Evolutionary conservation across 441 rosid genomes (phyloP).

Genomic region (Brassica balearica): DNA sequence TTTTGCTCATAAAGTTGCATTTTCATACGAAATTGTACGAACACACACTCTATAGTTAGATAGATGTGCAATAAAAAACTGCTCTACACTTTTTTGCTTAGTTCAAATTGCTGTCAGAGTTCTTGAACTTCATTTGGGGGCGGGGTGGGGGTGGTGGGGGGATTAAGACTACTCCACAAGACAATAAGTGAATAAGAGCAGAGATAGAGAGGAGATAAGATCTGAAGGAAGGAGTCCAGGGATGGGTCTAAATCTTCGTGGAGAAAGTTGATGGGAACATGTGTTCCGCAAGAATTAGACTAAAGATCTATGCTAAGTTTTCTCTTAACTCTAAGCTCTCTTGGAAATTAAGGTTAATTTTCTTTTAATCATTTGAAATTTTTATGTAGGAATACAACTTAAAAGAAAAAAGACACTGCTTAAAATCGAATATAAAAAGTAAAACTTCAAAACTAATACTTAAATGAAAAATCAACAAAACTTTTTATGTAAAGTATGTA

Average conservation of each 20-base stretch:
- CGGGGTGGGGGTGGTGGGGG: neutral
- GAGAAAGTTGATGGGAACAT: slow-evolving; percentile 38
- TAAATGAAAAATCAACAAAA: neutral
- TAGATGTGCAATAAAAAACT: slow-evolving; percentile 23
- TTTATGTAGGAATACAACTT: neutral
- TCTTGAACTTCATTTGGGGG: slow-evolving; percentile 23
- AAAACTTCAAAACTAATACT: neutral
- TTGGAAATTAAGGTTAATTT: neutral
- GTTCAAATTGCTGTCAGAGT: slow-evolving; percentile 32
- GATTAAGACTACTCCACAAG: slow-evolving; percentile 69
- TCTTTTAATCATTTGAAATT: neutral
- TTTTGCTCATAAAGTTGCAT: slow-evolving; percentile 32
- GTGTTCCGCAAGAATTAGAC: neutral
- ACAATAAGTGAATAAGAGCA: slow-evolving; percentile 38
- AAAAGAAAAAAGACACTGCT: neutral
- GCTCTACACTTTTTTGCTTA: neutral
- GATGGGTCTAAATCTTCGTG: slow-evolving; percentile 63
- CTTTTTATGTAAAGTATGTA: neutral
- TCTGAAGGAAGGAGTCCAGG: slow-evolving; percentile 59
- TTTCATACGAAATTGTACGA: slow-evolving; percentile 74
- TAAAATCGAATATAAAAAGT: neutral
- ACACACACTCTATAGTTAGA: slow-evolving; percentile 34
- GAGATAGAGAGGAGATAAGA: slow-evolving; percentile 61
- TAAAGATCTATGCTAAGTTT: neutral
- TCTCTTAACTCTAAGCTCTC: neutral